phyloP scores from a whole-genome alignment of 805 yeast species.

The Teunomyces tritomae region DNA sequence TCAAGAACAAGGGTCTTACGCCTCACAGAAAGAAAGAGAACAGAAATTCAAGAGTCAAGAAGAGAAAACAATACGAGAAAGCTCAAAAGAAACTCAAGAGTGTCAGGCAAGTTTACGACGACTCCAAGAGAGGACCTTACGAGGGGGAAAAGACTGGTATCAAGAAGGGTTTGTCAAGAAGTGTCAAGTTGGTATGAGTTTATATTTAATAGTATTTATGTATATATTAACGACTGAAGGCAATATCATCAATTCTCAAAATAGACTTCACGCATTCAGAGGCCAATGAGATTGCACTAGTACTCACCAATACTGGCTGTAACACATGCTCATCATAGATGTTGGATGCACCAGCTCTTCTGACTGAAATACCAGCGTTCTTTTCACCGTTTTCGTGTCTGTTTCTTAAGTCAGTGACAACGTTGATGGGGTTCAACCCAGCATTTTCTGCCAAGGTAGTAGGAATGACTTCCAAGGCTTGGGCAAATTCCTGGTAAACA shows the following conservation, averaged over 20 bases:
- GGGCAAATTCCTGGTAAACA: conserved; percentile 88
- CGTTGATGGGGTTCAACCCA: conserved; percentile 85
- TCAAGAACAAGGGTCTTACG: conserved; percentile 94
- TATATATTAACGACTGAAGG: conserved; percentile 61
- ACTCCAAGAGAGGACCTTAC: conserved; percentile 66
- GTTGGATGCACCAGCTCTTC: conserved; percentile 90
- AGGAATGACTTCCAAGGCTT: conserved; percentile 89
- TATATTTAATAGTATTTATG: neutral
- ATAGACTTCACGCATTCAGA: conserved; percentile 96
- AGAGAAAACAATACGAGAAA: conserved; percentile 93
- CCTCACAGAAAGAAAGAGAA: conserved; percentile 90
- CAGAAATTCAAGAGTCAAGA: conserved; percentile 95
- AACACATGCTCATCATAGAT: conserved; percentile 91
- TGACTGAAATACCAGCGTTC: conserved; percentile 93
- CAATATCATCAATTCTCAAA: conserved; percentile 94
- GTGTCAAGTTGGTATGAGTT: conserved; percentile 60
- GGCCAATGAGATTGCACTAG: conserved; percentile 91
- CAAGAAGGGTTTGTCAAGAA: conserved; percentile 86
- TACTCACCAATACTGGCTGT: conserved; percentile 93
- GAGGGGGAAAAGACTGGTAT: conserved; percentile 97
- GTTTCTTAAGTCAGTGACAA: conserved; percentile 87
- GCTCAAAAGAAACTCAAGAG: conserved; percentile 93
- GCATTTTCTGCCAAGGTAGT: conserved; percentile 95
- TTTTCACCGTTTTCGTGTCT: conserved; percentile 88
- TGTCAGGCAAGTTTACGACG: conserved; percentile 84